These are phyloP conservation scores for Phytophthora europaea DNA, from an alignment of 352 stramenopile species.

Conservation along the genomic window DNA sequence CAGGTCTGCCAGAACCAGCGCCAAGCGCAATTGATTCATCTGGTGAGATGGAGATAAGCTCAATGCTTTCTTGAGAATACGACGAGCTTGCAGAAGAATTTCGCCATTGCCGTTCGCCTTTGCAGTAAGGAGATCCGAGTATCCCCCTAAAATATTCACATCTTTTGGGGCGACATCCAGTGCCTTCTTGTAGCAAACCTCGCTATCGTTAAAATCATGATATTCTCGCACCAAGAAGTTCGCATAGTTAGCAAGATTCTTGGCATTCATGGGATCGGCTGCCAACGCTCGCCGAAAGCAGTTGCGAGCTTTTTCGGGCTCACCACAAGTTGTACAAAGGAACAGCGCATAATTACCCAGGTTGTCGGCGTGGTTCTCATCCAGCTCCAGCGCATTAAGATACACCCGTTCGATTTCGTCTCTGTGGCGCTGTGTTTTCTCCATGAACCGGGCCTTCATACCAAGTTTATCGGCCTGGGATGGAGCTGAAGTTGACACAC, in stretches of 20 bases:
- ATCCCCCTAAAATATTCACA: constrained; percentile 38
- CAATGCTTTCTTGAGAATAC: constrained; percentile 37
- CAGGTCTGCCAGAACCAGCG: constrained; percentile 22
- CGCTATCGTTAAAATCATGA: constrained; percentile 32
- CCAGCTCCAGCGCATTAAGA: constrained; percentile 41
- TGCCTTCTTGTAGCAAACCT: constrained; percentile 42
- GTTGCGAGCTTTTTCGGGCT: constrained; percentile 30
- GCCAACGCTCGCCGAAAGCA: constrained; percentile 41
- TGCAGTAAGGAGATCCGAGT: constrained; percentile 39
- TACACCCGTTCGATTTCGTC: constrained; percentile 44
- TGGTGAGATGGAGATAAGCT: constrained; percentile 23
- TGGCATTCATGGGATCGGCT: constrained; percentile 24
- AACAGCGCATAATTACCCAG: constrained; percentile 58
- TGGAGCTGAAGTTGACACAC: constrained; percentile 4
- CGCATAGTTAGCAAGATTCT: constrained; percentile 43
- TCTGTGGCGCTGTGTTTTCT: constrained; percentile 33
- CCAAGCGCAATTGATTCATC: constrained; percentile 32
- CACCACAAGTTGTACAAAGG: constrained; percentile 30
- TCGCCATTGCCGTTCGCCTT: not conserved
- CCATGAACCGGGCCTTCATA: constrained; percentile 57
- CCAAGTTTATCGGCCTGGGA: constrained; percentile 50
- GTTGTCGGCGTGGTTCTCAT: constrained; percentile 40
- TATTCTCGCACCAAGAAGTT: constrained; percentile 44
- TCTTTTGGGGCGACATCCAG: constrained; percentile 32
- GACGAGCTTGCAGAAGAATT: constrained; percentile 17